Conservation (phyloP, 164 flowering plant genomes). For the Annona cherimola region DNA sequence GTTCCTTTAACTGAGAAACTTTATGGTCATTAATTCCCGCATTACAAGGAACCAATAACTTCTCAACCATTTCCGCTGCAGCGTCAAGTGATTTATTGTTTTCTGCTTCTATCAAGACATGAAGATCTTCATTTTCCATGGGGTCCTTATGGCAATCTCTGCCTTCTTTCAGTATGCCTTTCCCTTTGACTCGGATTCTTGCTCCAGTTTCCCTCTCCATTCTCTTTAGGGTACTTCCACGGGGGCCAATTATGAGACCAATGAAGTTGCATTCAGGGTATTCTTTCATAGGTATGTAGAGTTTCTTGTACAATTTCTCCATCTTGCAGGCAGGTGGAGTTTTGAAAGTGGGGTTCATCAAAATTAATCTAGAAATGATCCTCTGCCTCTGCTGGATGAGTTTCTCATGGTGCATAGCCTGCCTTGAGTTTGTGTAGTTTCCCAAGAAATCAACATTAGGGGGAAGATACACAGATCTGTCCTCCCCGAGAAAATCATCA, state of each 20-base stretch:
- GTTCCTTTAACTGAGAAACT: slow-evolving; percentile 29
- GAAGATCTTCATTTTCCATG: slow-evolving; percentile 37
- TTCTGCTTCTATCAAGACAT: slow-evolving; percentile 42
- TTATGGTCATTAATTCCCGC: slow-evolving; percentile 27
- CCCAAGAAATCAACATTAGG: slow-evolving; percentile 19
- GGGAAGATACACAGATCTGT: slow-evolving; percentile 25
- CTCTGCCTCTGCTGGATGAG: slow-evolving; percentile 26
- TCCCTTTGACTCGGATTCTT: slow-evolving; percentile 34
- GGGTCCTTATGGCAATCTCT: slow-evolving; percentile 9
- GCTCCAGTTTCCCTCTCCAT: slow-evolving; percentile 52
- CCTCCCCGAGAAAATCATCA: slow-evolving; percentile 17
- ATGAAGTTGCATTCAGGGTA: slow-evolving; percentile 46
- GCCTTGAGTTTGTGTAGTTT: slow-evolving; percentile 22
- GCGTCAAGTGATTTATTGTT: slow-evolving; percentile 35
- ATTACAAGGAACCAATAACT: slow-evolving; percentile 33
- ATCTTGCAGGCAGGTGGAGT: slow-evolving; percentile 25
- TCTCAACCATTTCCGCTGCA: slow-evolving; percentile 38
- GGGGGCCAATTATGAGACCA: slow-evolving; percentile 43
- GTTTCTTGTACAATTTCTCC: slow-evolving; percentile 30
- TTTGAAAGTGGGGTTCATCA: slow-evolving; percentile 31
- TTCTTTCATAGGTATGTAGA: slow-evolving; percentile 42
- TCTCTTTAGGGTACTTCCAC: slow-evolving; percentile 36
- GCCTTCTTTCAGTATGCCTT: slow-evolving; percentile 20
- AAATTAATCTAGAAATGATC: slow-evolving; percentile 27
- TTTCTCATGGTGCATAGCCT: slow-evolving; percentile 15